Evolutionary conservation across 83 land plant genomes (phyloP).

Genomic region (Thuja plicata): DNA sequence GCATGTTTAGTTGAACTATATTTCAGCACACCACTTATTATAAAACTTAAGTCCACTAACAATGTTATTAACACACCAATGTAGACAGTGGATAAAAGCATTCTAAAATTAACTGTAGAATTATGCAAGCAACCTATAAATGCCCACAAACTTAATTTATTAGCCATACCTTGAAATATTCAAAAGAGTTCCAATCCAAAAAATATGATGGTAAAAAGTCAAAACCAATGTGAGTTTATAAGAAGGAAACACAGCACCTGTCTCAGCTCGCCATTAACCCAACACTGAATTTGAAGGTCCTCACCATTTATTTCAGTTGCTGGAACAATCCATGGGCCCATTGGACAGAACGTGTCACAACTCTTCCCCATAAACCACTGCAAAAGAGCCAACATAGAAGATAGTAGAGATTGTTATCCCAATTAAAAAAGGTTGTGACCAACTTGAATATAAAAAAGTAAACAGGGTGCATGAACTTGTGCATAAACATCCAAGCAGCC

Average conservation of each 20-base stretch:
- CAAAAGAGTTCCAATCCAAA: neutral
- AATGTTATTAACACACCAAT: neutral
- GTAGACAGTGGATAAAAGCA: neutral
- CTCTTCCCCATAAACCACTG: slow-evolving; percentile 66
- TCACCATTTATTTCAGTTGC: slow-evolving; percentile 44
- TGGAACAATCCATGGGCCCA: slow-evolving; percentile 60
- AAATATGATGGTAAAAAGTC: neutral
- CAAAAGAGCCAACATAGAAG: slow-evolving; percentile 8
- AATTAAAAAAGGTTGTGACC: neutral
- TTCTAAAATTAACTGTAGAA: neutral
- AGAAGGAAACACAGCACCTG: slow-evolving; percentile 27
- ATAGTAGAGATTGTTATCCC: neutral
- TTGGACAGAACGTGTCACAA: slow-evolving; percentile 56
- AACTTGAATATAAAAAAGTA: neutral
- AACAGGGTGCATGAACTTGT: neutral
- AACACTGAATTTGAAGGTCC: slow-evolving; percentile 45
- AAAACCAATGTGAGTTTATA: neutral
- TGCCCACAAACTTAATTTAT: neutral
- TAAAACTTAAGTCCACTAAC: neutral
- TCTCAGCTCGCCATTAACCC: slow-evolving; percentile 54
- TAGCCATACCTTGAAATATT: neutral
- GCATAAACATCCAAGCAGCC: neutral
- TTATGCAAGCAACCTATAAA: neutral
- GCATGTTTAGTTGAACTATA: neutral
- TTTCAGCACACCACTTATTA: neutral